phyloP scores from a whole-genome alignment of 805 yeast species.

The Wickerhamiella kazuoi region DNA sequence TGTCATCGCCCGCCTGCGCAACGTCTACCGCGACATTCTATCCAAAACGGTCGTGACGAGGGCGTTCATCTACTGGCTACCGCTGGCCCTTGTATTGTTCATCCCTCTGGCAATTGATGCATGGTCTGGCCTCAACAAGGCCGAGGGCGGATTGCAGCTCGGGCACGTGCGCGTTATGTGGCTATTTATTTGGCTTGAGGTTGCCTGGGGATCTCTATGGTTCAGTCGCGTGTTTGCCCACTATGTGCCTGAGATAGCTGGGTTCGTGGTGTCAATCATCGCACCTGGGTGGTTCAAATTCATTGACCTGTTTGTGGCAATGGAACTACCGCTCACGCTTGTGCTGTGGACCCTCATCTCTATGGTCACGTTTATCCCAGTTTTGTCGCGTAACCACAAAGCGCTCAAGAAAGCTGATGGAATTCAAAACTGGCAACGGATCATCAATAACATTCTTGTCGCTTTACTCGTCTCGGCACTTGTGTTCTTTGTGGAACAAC shows the following conservation, averaged over 20 bases:
- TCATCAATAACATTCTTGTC: slow-evolving; percentile 21
- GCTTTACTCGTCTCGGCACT: slow-evolving; percentile 23
- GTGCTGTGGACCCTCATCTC: slow-evolving; percentile 22
- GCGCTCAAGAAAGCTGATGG: slow-evolving; percentile 7
- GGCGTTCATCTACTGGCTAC: slow-evolving; percentile 22
- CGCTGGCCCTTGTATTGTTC: slow-evolving; percentile 22
- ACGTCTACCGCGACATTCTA: slow-evolving; percentile 8
- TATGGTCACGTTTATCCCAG: slow-evolving; percentile 23
- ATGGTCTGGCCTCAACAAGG: slow-evolving; percentile 14
- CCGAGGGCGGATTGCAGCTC: slow-evolving; percentile 11
- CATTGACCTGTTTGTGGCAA: slow-evolving; percentile 19
- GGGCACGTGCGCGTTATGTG: slow-evolving; percentile 23
- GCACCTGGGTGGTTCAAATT: slow-evolving; percentile 19
- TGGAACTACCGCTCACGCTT: slow-evolving; percentile 21
- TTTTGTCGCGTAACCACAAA: slow-evolving; percentile 17
- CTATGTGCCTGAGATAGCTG: slow-evolving; percentile 18
- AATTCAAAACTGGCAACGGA: slow-evolving; percentile 21
- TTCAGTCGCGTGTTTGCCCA: slow-evolving; percentile 21
- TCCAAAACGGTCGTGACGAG: slow-evolving; percentile 18
- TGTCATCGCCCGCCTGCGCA: slow-evolving; percentile 8
- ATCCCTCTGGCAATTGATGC: slow-evolving; percentile 25
- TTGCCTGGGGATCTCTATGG: slow-evolving; percentile 24
- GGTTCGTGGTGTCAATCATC: slow-evolving; percentile 18
- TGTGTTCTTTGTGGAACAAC: slow-evolving; percentile 22
- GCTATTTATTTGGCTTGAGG: slow-evolving; percentile 26